Evolutionary conservation across 768 basidiomycete genomes (phyloP).

Genomic region (Imleria badia): DNA sequence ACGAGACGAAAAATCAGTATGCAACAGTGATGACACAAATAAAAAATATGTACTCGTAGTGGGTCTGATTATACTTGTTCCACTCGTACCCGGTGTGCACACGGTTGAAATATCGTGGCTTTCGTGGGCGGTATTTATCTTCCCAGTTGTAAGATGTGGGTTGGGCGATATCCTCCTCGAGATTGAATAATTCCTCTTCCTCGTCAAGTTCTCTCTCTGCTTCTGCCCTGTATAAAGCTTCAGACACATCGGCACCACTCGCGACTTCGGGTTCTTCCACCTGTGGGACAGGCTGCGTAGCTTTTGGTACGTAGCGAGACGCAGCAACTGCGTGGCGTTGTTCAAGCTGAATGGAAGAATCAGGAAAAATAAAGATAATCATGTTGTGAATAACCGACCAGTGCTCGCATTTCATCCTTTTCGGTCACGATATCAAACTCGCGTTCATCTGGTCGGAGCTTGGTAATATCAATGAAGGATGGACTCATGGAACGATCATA

Average conservation of each 20-base stretch:
- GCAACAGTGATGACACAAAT: neutral
- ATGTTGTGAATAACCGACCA: slow-evolving; percentile 50
- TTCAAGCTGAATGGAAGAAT: slow-evolving; percentile 46
- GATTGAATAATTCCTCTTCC: slow-evolving; percentile 93
- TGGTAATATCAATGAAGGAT: slow-evolving; percentile 65
- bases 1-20: slow-evolving; percentile 15
- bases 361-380: neutral
- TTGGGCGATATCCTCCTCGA: slow-evolving; percentile 83
- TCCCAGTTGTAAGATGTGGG: slow-evolving; percentile 95
- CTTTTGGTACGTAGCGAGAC: slow-evolving; percentile 85
- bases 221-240: slow-evolving; percentile 87
- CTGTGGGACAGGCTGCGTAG: slow-evolving; percentile 58
- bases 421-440: slow-evolving; percentile 76
- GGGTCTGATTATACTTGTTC: slow-evolving; percentile 99
- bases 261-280: slow-evolving; percentile 53
- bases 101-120: slow-evolving; percentile 97
- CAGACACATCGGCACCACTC: slow-evolving; percentile 73
- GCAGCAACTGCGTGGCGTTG: slow-evolving; percentile 80
- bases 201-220: slow-evolving; percentile 93
- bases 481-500: slow-evolving; percentile 91
- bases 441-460: slow-evolving; percentile 73
- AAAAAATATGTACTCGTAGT: slow-evolving; percentile 75
- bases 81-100: slow-evolving; percentile 99
- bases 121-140: slow-evolving; percentile 96
- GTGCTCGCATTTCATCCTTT: slow-evolving; percentile 55